A percentile compares a stretch with the other conserved stretches of the same genome.
phyloP scores from a whole-genome alignment of 768 basidiomycete genomes.

The Boletus coccyginus region DNA sequence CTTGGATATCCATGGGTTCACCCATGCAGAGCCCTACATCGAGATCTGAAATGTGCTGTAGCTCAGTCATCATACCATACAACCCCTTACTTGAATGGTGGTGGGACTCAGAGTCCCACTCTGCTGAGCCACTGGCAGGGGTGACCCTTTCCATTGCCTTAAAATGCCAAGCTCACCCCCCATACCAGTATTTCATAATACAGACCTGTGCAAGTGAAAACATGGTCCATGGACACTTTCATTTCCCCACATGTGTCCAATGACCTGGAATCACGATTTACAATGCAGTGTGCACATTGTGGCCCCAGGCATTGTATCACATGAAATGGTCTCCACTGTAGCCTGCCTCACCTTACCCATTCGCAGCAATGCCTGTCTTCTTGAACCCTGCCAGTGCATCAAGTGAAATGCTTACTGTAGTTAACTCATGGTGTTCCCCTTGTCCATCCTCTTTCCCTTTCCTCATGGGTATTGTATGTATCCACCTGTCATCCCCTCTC shows the following conservation, averaged over 20 bases:
- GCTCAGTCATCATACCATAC: neutral
- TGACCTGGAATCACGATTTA: constrained; percentile 7
- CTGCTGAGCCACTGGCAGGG: no score
- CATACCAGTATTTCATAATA: neutral
- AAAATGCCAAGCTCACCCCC: neutral
- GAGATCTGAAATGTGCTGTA: no score
- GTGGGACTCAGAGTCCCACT: neutral
- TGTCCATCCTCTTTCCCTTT: neutral
- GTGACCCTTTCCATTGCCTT: neutral
- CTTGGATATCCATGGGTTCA: no score
- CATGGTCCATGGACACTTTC: constrained; percentile 9
- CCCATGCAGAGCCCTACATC: no score
- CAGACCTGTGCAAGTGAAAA: neutral
- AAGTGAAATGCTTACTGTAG: constrained; percentile 9
- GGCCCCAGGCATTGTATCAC: neutral
- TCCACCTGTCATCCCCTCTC: no score
- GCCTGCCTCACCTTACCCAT: constrained; percentile 17
- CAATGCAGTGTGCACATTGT: constrained; percentile 15
- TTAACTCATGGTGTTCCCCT: neutral
- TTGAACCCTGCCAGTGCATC: constrained; percentile 14
- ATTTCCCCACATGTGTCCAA: constrained; percentile 7
- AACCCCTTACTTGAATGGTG: no score
- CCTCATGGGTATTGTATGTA: no score
- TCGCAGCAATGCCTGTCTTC: neutral
- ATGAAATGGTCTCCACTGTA: constrained; percentile 10